A percentile compares a stretch with the other conserved stretches of the same genome.
Evolutionary conservation across 164 flowering plant genomes (phyloP).

Genomic region (Stephania japonica): DNA sequence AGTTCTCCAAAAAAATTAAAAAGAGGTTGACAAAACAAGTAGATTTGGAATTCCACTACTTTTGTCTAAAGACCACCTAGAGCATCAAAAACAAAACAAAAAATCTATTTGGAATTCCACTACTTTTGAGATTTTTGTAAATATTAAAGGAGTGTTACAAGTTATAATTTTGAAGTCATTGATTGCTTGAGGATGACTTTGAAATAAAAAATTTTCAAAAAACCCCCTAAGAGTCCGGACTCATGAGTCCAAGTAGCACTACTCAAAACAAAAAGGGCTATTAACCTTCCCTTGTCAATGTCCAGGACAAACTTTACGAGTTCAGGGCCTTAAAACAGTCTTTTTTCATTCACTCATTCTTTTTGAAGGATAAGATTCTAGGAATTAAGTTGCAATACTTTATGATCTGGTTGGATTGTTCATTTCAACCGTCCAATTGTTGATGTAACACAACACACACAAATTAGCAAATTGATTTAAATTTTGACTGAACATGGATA

Average conservation of each 20-base stretch:
- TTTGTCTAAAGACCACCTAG: background rate
- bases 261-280: background rate
- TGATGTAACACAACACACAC: background rate
- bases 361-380: conserved; percentile 1
- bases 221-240: too few species aligned
- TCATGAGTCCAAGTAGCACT: too few species aligned
- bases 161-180: too few species aligned
- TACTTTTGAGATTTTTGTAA: too few species aligned
- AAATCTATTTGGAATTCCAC: too few species aligned
- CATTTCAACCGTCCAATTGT: background rate
- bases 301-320: background rate
- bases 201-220: too few species aligned
- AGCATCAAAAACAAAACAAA: conserved; percentile 1
- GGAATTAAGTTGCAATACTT: background rate
- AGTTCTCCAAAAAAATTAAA: background rate
- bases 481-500: background rate
- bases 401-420: background rate
- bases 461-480: background rate
- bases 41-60: conserved; percentile 1
- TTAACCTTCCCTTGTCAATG: background rate
- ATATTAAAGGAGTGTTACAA: too few species aligned
- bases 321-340: background rate
- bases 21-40: background rate
- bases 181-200: too few species aligned
- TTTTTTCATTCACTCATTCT: background rate